Base-by-base conservation (phyloP, 208 protist species). In the Leishmania lainsoni region DNA sequence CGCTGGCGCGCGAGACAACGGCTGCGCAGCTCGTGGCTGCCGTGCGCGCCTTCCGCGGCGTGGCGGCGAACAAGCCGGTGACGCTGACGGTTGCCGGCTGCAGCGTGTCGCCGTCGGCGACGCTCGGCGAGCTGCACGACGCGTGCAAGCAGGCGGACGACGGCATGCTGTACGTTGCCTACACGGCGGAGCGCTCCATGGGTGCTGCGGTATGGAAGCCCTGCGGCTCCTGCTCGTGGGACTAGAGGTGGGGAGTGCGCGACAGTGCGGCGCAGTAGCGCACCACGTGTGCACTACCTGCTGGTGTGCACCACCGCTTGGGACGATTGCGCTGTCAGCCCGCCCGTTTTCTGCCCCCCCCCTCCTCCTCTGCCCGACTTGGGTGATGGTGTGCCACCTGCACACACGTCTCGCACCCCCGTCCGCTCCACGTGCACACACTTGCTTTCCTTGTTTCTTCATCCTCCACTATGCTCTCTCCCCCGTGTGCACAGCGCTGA, bases 121-220 rank as follows among this genome's bases (percentile, higher is more conserved):
- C 75, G 78, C 69, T 87, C 35, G 83, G 83, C 61, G 79, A 87
- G 69, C 79, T 87, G 78, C 72, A 78, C 83, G 83, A 82, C 65
- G 63, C 71, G 59, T 87, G 80, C 83, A 81, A 71, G 83, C 73
- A n/a, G 14, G 72, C 65, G 39, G 83, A 86, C 75, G 83, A 87
- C 83, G 83, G 80, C 83, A 84, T 87, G 79, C 83, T 87, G 70
- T 84, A 87, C 83, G 79, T 84, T 48, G 52, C 70, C 75, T 87
- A 84, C 83, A 49, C 79, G 16, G 58, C 54, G 75, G 83, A 87
- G 68, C 68, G 68, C 68, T 35, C 20, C 42, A 72, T 72, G 68
- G 68, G 68, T 22, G 39, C 68, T 32, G 68, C 68, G 12, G 0
- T 42, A 17, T 72, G 68, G 22, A 72, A 20, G 68, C 68, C 71